Base-by-base conservation (phyloP, 257 asterid genomes). In the Salvia miltiorrhiza region DNA sequence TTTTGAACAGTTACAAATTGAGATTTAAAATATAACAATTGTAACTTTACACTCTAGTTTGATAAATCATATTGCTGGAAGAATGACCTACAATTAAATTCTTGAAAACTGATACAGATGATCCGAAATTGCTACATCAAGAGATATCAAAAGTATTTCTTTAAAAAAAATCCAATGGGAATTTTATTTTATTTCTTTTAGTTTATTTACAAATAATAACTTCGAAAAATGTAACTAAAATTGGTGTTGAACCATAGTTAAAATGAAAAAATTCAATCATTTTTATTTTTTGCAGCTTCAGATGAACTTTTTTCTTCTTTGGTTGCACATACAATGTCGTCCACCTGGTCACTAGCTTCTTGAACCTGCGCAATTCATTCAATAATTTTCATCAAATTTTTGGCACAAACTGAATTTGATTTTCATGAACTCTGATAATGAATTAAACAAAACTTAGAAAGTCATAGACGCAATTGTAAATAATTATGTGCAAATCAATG, bases 301-400 rank as follows among this genome's bases (percentile, higher is more conserved):
- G 65, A 59, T 30, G 73, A 28, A 5, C 65, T 24, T 68, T 64
- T 78, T 26, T 9, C 72, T 63, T 67, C 77, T 10, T 45, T 65
- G 14, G 28, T 65, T 4, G 30, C 39, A 26, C 68, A 40, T 65
- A 73, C 78, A 1, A 84, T 69, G 61, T 64, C 10, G 41, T 77
- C 83, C 71, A 84, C 62, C 4, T 81, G 62, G 10, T 84, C 87
- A 57, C 75, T 86, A 14, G 67, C 80, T 61, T 79, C 89, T 45
- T 84, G 87, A 72, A 78, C 85, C 89, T 84, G 83, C 81, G 76
- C 39, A 52, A 11, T 58, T 48, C 0, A 65, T 21, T 30, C 21
- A 41, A n/a, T 44, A 7, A 53, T 49, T 73, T 9, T 3, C 32
- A 26, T 26, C 33, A 23, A 6, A 57, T 30, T 3, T 45, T 44